Evolutionary conservation across 257 asterid species (phyloP).

Genomic region (Capsicum pubescens): DNA sequence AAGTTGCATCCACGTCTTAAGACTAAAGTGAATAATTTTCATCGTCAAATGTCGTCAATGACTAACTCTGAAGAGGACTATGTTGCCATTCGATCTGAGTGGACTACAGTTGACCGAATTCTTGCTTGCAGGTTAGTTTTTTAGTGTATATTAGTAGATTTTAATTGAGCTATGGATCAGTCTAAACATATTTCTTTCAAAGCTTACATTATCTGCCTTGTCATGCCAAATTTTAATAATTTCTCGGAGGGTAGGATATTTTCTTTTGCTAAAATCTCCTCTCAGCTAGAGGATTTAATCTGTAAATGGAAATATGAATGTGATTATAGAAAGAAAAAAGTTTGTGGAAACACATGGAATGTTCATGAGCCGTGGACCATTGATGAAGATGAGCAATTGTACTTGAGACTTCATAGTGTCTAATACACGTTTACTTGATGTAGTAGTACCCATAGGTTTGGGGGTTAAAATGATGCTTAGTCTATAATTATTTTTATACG

Average conservation of each 20-base stretch:
- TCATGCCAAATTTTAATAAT: neutral
- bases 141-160: slow-evolving; percentile 1
- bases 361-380: slow-evolving; percentile 11
- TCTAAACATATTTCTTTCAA: neutral
- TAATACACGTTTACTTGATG: neutral
- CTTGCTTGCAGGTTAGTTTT: slow-evolving; percentile 80
- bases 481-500: neutral
- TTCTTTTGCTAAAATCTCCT: neutral
- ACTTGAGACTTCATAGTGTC: neutral
- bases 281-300: neutral
- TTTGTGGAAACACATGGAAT: neutral
- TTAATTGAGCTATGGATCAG: neutral
- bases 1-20: slow-evolving; percentile 88
- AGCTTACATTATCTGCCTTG: slow-evolving; percentile 12
- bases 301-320: neutral
- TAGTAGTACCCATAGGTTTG: neutral
- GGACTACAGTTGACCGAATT: slow-evolving; percentile 95
- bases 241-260: neutral
- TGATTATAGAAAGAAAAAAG: neutral
- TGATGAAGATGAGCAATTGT: neutral
- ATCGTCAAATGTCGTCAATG: slow-evolving; percentile 70
- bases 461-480: slow-evolving; percentile 16
- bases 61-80: slow-evolving; percentile 63
- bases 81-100: slow-evolving; percentile 88
- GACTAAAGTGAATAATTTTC: slow-evolving; percentile 86